These are phyloP conservation scores for Westerdykella aurantiaca DNA, from an alignment of 2,329 filamentous ascomycete genomes.

Conservation along the genomic window DNA sequence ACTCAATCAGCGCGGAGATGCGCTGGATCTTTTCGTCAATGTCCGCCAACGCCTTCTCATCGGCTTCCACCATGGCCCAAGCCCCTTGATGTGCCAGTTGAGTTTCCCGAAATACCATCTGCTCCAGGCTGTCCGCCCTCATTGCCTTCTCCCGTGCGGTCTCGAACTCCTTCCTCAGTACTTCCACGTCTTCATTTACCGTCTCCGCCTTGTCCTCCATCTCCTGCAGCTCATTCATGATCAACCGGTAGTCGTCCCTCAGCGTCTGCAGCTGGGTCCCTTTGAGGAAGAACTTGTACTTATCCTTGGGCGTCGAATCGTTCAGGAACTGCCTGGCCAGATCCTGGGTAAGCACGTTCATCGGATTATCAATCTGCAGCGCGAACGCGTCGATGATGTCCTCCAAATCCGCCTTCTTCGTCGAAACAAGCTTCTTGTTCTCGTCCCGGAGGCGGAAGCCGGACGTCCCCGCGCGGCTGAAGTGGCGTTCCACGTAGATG, in stretches of 20 bases:
- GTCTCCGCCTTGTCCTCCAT: slow-evolving; percentile 59
- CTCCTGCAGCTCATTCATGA: slow-evolving; percentile 71
- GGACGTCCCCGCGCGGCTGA: slow-evolving; percentile 66
- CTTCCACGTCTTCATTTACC: slow-evolving; percentile 58
- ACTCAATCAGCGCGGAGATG: slow-evolving; percentile 36
- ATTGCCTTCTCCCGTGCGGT: slow-evolving; percentile 61
- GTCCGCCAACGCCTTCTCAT: slow-evolving; percentile 49
- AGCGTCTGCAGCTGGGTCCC: slow-evolving; percentile 90
- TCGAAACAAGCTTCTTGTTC: slow-evolving; percentile 65
- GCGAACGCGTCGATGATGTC: slow-evolving; percentile 91
- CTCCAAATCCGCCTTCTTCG: slow-evolving; percentile 79
- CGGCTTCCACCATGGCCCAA: slow-evolving; percentile 81
- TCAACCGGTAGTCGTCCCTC: slow-evolving; percentile 81
- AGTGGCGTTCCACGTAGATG: slow-evolving; percentile 88
- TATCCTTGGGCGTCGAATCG: slow-evolving; percentile 70
- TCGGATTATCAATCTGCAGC: slow-evolving; percentile 91
- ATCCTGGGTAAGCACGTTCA: slow-evolving; percentile 93
- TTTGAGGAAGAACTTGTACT: slow-evolving; percentile 95
- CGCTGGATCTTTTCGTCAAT: too few species aligned
- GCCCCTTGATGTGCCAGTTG: slow-evolving; percentile 62
- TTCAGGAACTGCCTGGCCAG: slow-evolving; percentile 91
- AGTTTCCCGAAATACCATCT: slow-evolving; percentile 56
- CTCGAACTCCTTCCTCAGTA: slow-evolving; percentile 54
- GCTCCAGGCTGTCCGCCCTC: slow-evolving; percentile 59
- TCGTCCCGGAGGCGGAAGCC: slow-evolving; percentile 82